Percentiles rank a stretch among this genome's conserved stretches.
phyloP scores from a whole-genome alignment of 306 rosid genomes.

The Lablab purpureus region DNA sequence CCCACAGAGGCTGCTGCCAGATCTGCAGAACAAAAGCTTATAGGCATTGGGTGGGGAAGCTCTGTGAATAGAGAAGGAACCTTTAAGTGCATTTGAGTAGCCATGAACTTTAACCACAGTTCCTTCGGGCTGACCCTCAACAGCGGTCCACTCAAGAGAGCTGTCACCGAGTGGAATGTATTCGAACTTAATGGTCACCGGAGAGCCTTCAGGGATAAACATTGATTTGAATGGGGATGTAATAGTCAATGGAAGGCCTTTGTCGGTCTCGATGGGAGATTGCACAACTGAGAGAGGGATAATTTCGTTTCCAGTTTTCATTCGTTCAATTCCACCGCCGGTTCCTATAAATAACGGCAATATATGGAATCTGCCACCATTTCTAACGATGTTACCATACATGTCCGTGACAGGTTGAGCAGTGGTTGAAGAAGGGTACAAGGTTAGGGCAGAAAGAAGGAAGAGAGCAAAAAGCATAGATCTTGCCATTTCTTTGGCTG shows the following conservation, averaged over 20 bases:
- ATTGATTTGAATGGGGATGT: fast-evolving
- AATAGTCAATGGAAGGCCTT: background rate
- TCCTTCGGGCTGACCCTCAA: background rate
- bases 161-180: background rate
- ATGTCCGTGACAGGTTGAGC: too few species aligned
- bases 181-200: too few species aligned
- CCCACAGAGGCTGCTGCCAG: background rate
- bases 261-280: background rate
- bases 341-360: too few species aligned
- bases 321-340: background rate
- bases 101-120: background rate
- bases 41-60: background rate
- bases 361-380: too few species aligned
- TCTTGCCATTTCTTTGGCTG: background rate
- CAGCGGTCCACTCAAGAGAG: background rate
- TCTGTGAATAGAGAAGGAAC: background rate
- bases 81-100: background rate
- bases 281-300: background rate
- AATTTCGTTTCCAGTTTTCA: background rate
- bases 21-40: background rate
- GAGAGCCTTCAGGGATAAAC: background rate
- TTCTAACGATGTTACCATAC: too few species aligned
- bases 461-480: too few species aligned
- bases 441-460: too few species aligned
- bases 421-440: too few species aligned